phyloP scores from a whole-genome alignment of 129 eudicot genomes.

The Logfia minima region DNA sequence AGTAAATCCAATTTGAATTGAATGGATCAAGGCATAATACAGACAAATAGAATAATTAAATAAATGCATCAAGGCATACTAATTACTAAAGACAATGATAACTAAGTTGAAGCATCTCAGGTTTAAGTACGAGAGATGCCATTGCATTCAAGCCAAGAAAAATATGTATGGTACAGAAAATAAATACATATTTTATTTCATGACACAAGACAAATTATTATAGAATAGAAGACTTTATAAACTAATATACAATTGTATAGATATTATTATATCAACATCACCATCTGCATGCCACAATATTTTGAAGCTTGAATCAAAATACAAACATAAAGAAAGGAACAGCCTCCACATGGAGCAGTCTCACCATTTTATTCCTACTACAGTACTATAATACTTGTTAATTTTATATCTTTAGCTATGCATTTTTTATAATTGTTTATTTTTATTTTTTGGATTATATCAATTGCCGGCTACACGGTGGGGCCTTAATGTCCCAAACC shows the following conservation, averaged over 20 bases:
- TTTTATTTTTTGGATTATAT: not conserved
- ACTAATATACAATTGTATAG: not conserved
- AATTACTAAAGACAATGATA: not conserved
- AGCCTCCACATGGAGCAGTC: constrained; percentile 21
- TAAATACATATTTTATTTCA: not conserved
- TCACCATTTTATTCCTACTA: constrained; percentile 6
- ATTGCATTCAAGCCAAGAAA: not conserved
- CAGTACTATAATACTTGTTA: not conserved
- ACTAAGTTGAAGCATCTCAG: not conserved
- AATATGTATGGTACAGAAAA: not conserved
- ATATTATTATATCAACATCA: not conserved
- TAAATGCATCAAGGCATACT: not conserved
- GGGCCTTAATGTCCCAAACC: not conserved
- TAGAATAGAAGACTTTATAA: not conserved
- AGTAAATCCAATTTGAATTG: not conserved
- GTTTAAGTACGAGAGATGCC: not conserved
- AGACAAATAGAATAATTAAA: not conserved
- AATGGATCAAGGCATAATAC: not conserved
- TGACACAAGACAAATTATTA: not conserved
- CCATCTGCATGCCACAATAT: not conserved
- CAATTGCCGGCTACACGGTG: constrained; percentile 12
- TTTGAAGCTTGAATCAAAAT: not conserved
- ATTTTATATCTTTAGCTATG: not conserved
- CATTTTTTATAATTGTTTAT: no score
- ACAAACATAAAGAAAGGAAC: not conserved